phyloP scores from a whole-genome alignment of 768 basidiomycete genomes.

The Infundibulicybe gibba region DNA sequence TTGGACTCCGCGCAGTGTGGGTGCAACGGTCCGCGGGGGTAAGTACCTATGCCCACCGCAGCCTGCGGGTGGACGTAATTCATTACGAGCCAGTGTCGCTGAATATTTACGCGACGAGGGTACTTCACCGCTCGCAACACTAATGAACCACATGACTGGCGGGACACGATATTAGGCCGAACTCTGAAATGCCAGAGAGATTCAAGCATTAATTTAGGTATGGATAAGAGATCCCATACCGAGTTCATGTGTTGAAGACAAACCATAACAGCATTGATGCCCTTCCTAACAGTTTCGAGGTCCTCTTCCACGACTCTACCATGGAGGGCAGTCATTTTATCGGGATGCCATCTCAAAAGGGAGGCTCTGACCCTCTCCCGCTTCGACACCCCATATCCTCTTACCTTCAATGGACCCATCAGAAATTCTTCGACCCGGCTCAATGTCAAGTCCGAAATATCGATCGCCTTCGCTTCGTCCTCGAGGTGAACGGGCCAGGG shows the following conservation, averaged over 20 bases:
- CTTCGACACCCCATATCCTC: conserved; percentile 34
- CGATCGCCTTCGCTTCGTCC: conserved; percentile 8
- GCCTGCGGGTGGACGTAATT: too few species aligned
- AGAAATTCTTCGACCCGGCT: conserved; percentile 47
- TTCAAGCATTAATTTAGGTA: too few species aligned
- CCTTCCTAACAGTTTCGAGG: conserved; percentile 37
- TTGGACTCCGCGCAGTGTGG: too few species aligned
- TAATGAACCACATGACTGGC: too few species aligned
- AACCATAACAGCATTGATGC: conserved; percentile 38
- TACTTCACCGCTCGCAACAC: too few species aligned
- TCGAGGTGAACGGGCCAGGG: conserved; percentile 54
- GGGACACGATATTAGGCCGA: too few species aligned
- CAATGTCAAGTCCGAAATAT: conserved; percentile 29
- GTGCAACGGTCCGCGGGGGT: too few species aligned
- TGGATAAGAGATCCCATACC: too few species aligned
- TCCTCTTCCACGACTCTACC: conserved; percentile 40
- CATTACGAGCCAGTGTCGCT: too few species aligned
- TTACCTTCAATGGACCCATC: conserved; percentile 38
- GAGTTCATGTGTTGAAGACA: conserved; percentile 28
- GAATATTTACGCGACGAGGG: too few species aligned
- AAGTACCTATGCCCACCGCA: too few species aligned
- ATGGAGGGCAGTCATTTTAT: conserved; percentile 50
- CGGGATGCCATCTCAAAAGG: conserved; percentile 67
- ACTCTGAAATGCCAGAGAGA: too few species aligned
- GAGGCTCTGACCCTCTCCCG: conserved; percentile 57